These are phyloP conservation scores for Calocera cornea DNA, from an alignment of 768 basidiomycete species.

Conservation along the genomic window DNA sequence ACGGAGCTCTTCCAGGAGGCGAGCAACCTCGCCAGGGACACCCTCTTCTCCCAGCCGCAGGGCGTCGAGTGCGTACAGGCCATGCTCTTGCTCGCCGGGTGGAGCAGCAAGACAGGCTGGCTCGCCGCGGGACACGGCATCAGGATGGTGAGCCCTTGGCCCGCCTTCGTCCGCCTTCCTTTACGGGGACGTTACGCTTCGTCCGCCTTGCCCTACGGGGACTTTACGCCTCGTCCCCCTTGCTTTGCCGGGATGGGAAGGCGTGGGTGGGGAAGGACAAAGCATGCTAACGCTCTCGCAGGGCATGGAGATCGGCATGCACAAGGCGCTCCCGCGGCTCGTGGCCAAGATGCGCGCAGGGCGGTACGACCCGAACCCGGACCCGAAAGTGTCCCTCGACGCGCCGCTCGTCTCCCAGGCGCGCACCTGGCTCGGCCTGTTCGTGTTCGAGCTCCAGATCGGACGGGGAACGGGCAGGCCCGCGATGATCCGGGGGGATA, in stretches of 20 bases:
- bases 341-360: slow-evolving; percentile 23
- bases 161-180: neutral
- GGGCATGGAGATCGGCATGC: slow-evolving; percentile 25
- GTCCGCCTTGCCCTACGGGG: no score
- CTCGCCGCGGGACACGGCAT: slow-evolving; percentile 29
- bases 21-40: slow-evolving; percentile 18
- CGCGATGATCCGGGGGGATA: slow-evolving; percentile 29
- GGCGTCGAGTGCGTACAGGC: slow-evolving; percentile 29
- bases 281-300: neutral
- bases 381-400: slow-evolving; percentile 21
- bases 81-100: slow-evolving; percentile 26
- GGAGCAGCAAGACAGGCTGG: slow-evolving; percentile 26
- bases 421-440: slow-evolving; percentile 26
- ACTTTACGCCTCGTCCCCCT: no score
- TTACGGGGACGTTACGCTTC: no score
- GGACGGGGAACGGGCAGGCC: slow-evolving; percentile 27
- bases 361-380: slow-evolving; percentile 14
- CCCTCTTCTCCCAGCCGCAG: slow-evolving; percentile 23
- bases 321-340: slow-evolving; percentile 28
- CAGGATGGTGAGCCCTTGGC: slow-evolving; percentile 21
- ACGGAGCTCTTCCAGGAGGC: slow-evolving; percentile 21
- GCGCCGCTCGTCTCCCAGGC: slow-evolving; percentile 25
- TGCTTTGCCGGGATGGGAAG: no score
- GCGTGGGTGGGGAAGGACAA: no score
- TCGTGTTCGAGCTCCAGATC: slow-evolving; percentile 17